Evolutionary conservation across 31 red algal genomes (phyloP), one percentile per base, ranked within the genome.

Genomic region (Pterothamnion heteromorphum): DNA sequence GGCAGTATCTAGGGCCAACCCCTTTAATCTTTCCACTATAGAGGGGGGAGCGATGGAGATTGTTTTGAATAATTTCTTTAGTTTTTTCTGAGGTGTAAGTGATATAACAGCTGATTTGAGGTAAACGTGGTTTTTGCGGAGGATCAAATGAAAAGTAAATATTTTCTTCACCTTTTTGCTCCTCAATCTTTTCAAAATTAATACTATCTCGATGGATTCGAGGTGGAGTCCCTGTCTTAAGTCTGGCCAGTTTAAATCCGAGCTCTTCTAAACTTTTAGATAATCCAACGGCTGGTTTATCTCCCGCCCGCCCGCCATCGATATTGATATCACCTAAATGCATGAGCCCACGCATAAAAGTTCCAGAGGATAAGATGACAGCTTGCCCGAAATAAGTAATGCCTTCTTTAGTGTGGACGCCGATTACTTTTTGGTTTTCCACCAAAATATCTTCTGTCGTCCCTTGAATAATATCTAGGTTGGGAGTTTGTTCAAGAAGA

Each of bases 191-290:
- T 33, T 92, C 90, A 92, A 96, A 99, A 90, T 97, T 87, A n/a
- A 99, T 92, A 4, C 91, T 95, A 21, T 96, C 38, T 31, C 92
- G 91, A 80, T 99, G 96, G 2, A 97, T 94, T 24, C 97, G 93
- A 5, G 97, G 93, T 30, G 97, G 97, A 21, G 97, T 99, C 1
- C 97, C 97, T 5, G 97, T 99, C 58, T 99, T 99, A 44, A 99
- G 90, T 32, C 97, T 80, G 0, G 87, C 97, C 0, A 93, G 96
- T 89, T 97, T 93, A 94, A 97, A 96, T 33, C 96, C 96, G 39
- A 99, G 57, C 20, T 71, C 86, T 0, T 44, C 4, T 33, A 99
- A 90, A 30, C 95, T 97, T 37, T 99, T 93, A 28, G 94, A 96
- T n/a, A 99, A 83, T 0, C 96, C 97, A 74, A 94, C 90, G 35